Evolutionary conservation across 176 grass and related monocot species (phyloP), one percentile per base, ranked within the genome.

Genomic region (Aegilops bicornis): DNA sequence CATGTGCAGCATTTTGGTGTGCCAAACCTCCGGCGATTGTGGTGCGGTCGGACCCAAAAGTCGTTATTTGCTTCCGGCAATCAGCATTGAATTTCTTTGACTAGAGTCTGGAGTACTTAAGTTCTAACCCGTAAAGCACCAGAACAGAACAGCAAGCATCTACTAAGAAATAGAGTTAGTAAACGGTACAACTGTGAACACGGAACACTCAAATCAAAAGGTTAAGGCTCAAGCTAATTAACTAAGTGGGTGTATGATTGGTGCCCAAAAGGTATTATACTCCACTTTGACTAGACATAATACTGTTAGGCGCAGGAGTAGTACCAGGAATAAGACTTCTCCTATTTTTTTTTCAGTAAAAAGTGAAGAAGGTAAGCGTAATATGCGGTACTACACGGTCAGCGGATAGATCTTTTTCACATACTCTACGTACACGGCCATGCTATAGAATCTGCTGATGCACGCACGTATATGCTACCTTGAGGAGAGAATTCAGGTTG

Each of bases 21-120:
- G 74, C 74, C 74, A 47, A 77, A 77, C 47, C 27, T 56, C 73
- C 74, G 74, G 47, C 47, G 47, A 56, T 77, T 77, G 74, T 27
- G 74, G 16, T 77, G 15, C 4, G 47, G 43, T 30, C 25, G 43
- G 72, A 75, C 50, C 42, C 72, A 76, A 5, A 76, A 76, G 25
- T 76, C 45, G 15, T 25, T 29, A 25, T 29, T 76, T 17, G 7
- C 73, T 5, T 52, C 15, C 25, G 17, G 25, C 42, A 19, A 52
- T 15, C 73, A 8, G 25, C 43, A 76, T 12, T 54, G 73, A 54
- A 52, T 20, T 54, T 11, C 45, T 76, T 52, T 31, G 73, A 31
- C 73, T 31, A 8, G 45, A 76, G 16, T 47, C 3, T 47, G 12
- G 43, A 52, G 48, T 14, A 52, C 48, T 52, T 52, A 47, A 47